Percentiles rank a stretch among this genome's conserved stretches.
phyloP scores from a whole-genome alignment of 768 basidiomycete species.

The Boletus barrowsii region DNA sequence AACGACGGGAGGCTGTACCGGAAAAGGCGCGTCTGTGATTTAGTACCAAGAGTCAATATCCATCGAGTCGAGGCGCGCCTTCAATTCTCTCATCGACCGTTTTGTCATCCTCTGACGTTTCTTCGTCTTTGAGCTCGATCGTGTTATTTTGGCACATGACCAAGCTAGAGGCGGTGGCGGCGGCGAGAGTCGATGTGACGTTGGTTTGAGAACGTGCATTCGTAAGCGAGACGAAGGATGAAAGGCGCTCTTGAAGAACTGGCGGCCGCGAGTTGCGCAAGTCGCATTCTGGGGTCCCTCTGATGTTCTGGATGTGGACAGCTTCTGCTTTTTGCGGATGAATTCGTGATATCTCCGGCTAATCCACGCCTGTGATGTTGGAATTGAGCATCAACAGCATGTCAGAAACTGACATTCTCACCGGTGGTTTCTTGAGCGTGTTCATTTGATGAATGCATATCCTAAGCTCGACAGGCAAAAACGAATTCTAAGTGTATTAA shows the following conservation, averaged over 20 bases:
- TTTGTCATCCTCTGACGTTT: conserved; percentile 6
- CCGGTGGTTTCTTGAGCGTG: conserved; percentile 2
- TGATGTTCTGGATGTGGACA: not conserved
- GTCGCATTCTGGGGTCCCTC: not conserved
- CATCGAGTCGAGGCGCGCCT: conserved; percentile 7
- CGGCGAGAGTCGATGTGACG: not conserved
- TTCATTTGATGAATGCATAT: not conserved
- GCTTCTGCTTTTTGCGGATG: not conserved
- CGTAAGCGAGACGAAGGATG: not conserved
- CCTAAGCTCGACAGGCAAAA: not conserved
- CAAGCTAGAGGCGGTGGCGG: not conserved
- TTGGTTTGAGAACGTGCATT: not conserved
- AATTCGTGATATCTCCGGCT: not conserved
- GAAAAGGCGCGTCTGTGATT: not conserved
- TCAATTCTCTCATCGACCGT: conserved; percentile 8
- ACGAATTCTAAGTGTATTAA: conserved; percentile 1
- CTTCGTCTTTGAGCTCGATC: conserved; percentile 5
- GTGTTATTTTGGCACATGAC: conserved; percentile 22
- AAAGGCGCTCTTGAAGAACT: not conserved
- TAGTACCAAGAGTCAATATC: conserved; percentile 11
- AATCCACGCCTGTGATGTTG: conserved; percentile 5
- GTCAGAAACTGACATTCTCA: not conserved
- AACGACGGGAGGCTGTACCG: not conserved
- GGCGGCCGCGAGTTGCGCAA: not conserved
- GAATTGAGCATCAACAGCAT: not conserved